Evolutionary conservation across 2,329 filamentous ascomycete genomes (phyloP), one percentile per base, ranked within the genome.

Genomic region (Pseudocercospora fijiensis): DNA sequence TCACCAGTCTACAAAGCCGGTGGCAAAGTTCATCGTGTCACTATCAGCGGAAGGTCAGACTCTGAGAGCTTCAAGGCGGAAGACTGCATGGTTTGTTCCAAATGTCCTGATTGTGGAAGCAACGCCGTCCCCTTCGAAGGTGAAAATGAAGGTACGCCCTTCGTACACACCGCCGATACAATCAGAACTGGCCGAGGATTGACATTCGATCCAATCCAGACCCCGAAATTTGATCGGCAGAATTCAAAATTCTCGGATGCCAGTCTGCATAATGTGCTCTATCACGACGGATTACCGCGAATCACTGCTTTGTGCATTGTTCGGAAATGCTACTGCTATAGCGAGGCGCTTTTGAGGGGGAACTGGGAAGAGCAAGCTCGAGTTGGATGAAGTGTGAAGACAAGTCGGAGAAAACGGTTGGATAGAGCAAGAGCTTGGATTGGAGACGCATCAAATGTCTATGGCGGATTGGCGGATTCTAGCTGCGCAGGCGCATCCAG

Each of bases 1-100:
- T 56, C 52, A 18, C 52, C 52, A 20, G 26, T 56, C 24, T 56
- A 56, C 52, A 56, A 56, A 33, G 52, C 52, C 10, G 52, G 52
- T 6, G 52, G 52, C 26, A 56, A 28, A 28, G 52, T 56, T 13
- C 52, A 56, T 11, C 52, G 52, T 27, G 27, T 56, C 52, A 56
- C 52, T 13, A 8, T n/a, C 55, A 43, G 55, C 30, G 28, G 30
- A 3, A 18, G 13, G 6, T 24, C 20, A 11, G 30, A 33, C 28
- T 57, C 18, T 3, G 20, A 33, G 16, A 18, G 33, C 30, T 24
- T 37, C 4, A 57, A 7, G 16, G 28, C 13, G 55, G 28, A 57
- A 10, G 28, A 22, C 20, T 37, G 41, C 8, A 37, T 57, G 28
- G 26, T 22, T 1, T 51, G 30, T 20, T 58, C 27, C 10, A 9